Evolutionary conservation across 805 yeast species (phyloP).

Genomic region (Ogataea allantospora): DNA sequence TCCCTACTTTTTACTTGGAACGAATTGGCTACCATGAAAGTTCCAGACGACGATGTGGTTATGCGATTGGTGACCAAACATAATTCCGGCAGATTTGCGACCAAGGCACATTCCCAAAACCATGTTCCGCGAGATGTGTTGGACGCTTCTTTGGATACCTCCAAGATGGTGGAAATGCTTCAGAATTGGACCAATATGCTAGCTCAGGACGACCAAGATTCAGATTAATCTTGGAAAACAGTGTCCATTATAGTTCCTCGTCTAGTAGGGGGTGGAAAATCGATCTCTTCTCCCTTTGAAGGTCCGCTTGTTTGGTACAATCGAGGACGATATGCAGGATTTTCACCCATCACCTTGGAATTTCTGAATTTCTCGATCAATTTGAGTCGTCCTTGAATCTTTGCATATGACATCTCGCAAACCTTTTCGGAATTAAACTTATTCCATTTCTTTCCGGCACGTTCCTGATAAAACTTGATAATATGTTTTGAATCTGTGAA

Average conservation of each 20-base stretch:
- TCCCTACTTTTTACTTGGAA: constrained; percentile 81
- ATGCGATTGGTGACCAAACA: constrained; percentile 67
- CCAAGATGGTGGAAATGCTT: constrained; percentile 67
- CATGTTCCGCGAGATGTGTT: constrained; percentile 91
- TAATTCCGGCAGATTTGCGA: constrained; percentile 72
- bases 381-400: constrained; percentile 46
- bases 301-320: constrained; percentile 46
- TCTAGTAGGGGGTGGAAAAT: constrained; percentile 38
- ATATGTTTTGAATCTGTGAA: constrained; percentile 45
- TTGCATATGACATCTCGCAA: constrained; percentile 52
- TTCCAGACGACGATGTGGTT: constrained; percentile 40
- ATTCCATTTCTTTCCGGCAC: constrained; percentile 49
- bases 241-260: constrained; percentile 2
- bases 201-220: constrained; percentile 19
- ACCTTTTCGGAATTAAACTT: constrained; percentile 47
- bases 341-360: constrained; percentile 47
- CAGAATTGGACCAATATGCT: constrained; percentile 48
- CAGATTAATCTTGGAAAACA: neutral
- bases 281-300: constrained; percentile 40
- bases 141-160: constrained; percentile 72
- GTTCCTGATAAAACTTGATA: constrained; percentile 42
- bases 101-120: constrained; percentile 82
- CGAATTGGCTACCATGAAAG: constrained; percentile 50
- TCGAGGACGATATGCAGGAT: constrained; percentile 46
- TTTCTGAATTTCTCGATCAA: constrained; percentile 47